These are phyloP conservation scores for Ceratobasidium sp. DNA, from an alignment of 1,284 basidiomycete genomes.

Conservation along the genomic window DNA sequence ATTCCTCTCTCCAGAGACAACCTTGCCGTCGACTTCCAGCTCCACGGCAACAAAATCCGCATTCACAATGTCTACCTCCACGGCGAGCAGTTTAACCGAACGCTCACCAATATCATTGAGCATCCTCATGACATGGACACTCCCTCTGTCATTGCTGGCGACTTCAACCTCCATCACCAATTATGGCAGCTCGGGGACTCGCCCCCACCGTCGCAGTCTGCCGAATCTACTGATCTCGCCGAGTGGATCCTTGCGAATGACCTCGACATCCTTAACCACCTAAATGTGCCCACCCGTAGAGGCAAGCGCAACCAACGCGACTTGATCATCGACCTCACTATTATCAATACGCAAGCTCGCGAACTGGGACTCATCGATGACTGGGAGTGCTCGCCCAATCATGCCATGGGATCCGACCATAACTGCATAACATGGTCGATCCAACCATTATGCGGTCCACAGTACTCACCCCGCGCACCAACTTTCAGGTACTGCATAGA, in stretches of 20 bases:
- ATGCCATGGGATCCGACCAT: background rate
- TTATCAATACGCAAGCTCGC: background rate
- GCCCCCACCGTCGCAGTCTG: background rate
- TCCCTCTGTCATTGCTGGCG: constrained; percentile 13
- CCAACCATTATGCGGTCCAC: no score
- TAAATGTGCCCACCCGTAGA: background rate
- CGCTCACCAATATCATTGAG: background rate
- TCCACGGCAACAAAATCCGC: background rate
- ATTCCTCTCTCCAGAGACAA: background rate
- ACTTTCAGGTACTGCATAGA: background rate
- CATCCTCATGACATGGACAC: background rate
- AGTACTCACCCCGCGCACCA: background rate
- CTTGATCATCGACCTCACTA: constrained; percentile 26
- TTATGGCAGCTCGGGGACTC: constrained; percentile 1
- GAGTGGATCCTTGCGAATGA: constrained; percentile 23
- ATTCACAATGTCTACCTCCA: constrained; percentile 9
- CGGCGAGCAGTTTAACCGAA: background rate
- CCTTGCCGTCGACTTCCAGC: background rate
- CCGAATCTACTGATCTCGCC: constrained; percentile 12
- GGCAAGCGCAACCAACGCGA: background rate
- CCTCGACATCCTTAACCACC: background rate
- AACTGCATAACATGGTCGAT: background rate
- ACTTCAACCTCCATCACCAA: constrained; percentile 37
- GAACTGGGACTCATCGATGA: background rate
- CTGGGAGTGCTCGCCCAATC: background rate